Base-by-base conservation (phyloP, 306 rosid species). In the Vicia sativa region DNA sequence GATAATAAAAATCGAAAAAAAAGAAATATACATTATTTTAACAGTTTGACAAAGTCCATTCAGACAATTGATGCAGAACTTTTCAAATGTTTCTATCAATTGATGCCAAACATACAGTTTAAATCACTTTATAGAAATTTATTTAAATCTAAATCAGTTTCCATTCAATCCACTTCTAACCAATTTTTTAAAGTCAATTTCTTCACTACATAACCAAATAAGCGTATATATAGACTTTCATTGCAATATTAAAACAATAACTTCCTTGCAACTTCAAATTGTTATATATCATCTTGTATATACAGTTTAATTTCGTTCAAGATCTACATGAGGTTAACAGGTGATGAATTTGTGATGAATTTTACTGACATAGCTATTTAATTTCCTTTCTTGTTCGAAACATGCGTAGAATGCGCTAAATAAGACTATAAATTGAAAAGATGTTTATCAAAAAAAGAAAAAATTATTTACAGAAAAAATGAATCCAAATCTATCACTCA, bases 391-490 rank as follows among this genome's bases (percentile, higher is more conserved):
- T 26, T 74, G 68, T 70, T 62, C 67, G 54, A 25, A 45, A 14
- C 68, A 31, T 25, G 74, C 52, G 63, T 69, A 52, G 53, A 71
- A 65, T 69, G 46, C 35, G 59, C 63, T 58, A 50, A 54, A 59
- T 65, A 70, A 46, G 39, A 42, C 71, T 71, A 61, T 82, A 62
- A 61, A 70, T 74, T 46, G 65, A 42, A 70, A 70, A 68, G 62
- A 55, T 31, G 42, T 71, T 74, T 73, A 69, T 58, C 67, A 39
- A 54, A 42, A n/a, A n/a, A 55, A 31, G 14, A 61, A 59, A 73
- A 64, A 69, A 44, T 67, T 71, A 82, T 78, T 46, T 78, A 78
- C 86, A 78, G 45, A 63, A 70, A 78, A n/a, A n/a, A n/a, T n/a
- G n/a, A n/a, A n/a, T n/a, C n/a, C n/a, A n/a, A n/a, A n/a, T n/a